These are phyloP conservation scores for Chionographis japonica DNA, from an alignment of 106 monocot genomes.

Conservation along the genomic window DNA sequence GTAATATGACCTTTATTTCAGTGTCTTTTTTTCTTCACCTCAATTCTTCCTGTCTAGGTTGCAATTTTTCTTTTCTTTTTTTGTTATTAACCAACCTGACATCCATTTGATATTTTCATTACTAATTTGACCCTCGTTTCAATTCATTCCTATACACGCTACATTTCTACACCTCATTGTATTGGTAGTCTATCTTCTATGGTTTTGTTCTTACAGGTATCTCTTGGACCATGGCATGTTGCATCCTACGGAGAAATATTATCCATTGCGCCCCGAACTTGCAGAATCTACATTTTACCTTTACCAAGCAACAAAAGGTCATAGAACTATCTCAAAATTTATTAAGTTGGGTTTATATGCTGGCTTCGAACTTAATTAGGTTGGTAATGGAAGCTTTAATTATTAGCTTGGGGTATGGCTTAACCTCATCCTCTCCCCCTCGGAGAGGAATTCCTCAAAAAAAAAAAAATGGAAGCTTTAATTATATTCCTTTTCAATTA, in stretches of 20 bases:
- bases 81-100: neutral
- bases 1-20: no score
- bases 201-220: constrained; percentile 39
- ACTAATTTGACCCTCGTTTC: no score
- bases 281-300: constrained; percentile 96
- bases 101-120: no score
- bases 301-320: constrained; percentile 90
- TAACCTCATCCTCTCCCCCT: no score
- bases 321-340: neutral
- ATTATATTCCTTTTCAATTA: no score
- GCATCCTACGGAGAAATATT: constrained; percentile 97
- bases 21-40: no score
- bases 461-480: no score
- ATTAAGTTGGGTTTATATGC: neutral
- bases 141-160: neutral
- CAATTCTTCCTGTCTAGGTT: neutral
- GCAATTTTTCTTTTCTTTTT: neutral
- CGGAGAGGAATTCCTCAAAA: no score
- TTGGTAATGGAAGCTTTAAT: neutral
- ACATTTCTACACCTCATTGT: neutral
- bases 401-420: no score
- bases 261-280: constrained; percentile 88
- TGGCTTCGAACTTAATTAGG: neutral
- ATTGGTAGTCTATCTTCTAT: no score
- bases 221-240: constrained; percentile 73